Evolutionary conservation across 805 yeast genomes (phyloP), one percentile per base, ranked within the genome.

Genomic region (Allodekkera sacchari): DNA sequence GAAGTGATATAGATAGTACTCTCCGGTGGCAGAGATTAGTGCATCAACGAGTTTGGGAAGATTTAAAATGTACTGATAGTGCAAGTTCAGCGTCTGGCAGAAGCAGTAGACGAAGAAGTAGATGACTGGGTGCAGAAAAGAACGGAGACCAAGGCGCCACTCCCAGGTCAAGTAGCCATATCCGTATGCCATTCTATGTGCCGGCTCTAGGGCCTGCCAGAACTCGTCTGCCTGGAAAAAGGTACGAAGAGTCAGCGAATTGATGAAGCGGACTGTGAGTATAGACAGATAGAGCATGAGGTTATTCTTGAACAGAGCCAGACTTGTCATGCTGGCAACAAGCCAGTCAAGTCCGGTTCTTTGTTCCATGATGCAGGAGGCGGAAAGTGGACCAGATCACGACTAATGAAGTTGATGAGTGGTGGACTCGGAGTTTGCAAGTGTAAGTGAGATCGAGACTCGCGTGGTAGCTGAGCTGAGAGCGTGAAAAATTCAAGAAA

Each of bases 201-300:
- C 98, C 0, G 96, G 95, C 48, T 92, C 98, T 31, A 92, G 59
- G 0, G 88, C 66, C 56, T 92, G 99, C 76, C 79, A 92, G 57
- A 68, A 92, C 55, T 92, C 99, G 54, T 92, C 99, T 0, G 98
- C 89, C 53, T 92, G 99, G 58, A 92, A 92, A 50, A 75, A 92
- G 0, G 97, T 85, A 34, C 51, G 51, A 5, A 74, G 70, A 1
- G 76, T 52, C 16, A 82, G 48, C 1, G 94, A 72, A 53, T 87
- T 85, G 45, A 71, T 20, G 7, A 78, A 39, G 24, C 95, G 55
- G n/a, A 68, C 41, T 0, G 61, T 30, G 3, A 72, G 34, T 5
- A 73, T 28, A 20, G 22, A 5, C 12, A 16, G 17, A 18, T 21
- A 32, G 7, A 32, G 27, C 16, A n/a, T 24, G 11, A 8, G 7